Evolutionary conservation across 2,329 filamentous ascomycete species (phyloP).

Genomic region (Xylaria sp.): DNA sequence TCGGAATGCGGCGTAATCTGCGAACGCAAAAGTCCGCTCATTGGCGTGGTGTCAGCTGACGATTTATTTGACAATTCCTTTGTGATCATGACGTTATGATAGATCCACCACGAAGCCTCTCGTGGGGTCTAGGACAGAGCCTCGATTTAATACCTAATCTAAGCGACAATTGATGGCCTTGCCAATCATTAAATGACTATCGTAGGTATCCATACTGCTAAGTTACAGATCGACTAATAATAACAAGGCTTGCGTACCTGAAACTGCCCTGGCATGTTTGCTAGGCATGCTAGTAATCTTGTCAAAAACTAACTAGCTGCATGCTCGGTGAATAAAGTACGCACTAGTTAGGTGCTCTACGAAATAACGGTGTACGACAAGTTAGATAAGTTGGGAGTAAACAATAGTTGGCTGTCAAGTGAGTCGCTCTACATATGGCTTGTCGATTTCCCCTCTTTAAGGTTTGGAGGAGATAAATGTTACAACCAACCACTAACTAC

Average conservation of each 20-base stretch:
- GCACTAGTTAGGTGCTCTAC: background rate
- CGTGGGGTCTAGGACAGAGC: background rate
- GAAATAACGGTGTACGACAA: background rate
- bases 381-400: constrained; percentile 4
- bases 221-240: background rate
- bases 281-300: constrained; percentile 13
- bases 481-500: background rate
- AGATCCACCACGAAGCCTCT: constrained; percentile 3
- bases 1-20: constrained; percentile 18
- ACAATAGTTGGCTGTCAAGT: background rate
- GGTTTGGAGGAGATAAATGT: background rate
- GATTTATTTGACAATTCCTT: constrained; percentile 7
- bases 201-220: background rate
- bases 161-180: background rate
- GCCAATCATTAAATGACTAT: background rate
- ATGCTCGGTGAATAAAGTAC: constrained; percentile 2
- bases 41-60: constrained; percentile 23
- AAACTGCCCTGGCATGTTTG: constrained; percentile 28
- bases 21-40: background rate
- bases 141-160: background rate
- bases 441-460: background rate
- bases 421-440: background rate
- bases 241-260: constrained; percentile 17
- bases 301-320: constrained; percentile 7
- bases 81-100: constrained; percentile 19